Evolutionary conservation across 2,329 filamentous ascomycete species (phyloP).

Genomic region (Trichoderma pleuroti): DNA sequence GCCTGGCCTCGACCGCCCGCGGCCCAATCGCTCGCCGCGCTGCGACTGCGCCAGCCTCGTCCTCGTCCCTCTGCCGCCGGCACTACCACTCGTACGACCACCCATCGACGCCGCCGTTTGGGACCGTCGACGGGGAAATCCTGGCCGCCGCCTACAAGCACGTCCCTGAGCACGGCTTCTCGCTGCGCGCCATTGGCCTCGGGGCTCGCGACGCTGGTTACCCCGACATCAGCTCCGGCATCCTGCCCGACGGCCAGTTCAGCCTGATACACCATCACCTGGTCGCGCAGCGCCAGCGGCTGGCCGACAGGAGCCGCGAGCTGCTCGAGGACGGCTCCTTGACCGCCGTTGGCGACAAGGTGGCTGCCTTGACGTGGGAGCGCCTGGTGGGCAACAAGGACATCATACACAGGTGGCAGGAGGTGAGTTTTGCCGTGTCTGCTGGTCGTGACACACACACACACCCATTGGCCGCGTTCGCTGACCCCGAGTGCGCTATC

Average conservation of each 20-base stretch:
- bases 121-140: conserved; percentile 66
- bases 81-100: conserved; percentile 74
- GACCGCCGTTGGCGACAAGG: conserved; percentile 56
- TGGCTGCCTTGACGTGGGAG: conserved; percentile 70
- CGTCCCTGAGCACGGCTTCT: conserved; percentile 81
- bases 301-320: conserved; percentile 43
- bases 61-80: conserved; percentile 9
- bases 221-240: conserved; percentile 77
- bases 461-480: neutral
- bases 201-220: conserved; percentile 84
- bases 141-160: conserved; percentile 76
- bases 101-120: conserved; percentile 59
- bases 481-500: neutral
- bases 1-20: neutral
- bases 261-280: conserved; percentile 78
- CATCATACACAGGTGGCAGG: conserved; percentile 77
- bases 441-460: neutral
- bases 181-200: conserved; percentile 64
- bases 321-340: conserved; percentile 39
- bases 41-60: neutral
- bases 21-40: neutral
- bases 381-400: conserved; percentile 70
- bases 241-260: conserved; percentile 77
- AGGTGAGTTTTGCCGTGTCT: conserved; percentile 50
- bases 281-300: conserved; percentile 58